phyloP scores from a whole-genome alignment of 2,329 filamentous ascomycete species.

The Rhynchosporium agropyri region DNA sequence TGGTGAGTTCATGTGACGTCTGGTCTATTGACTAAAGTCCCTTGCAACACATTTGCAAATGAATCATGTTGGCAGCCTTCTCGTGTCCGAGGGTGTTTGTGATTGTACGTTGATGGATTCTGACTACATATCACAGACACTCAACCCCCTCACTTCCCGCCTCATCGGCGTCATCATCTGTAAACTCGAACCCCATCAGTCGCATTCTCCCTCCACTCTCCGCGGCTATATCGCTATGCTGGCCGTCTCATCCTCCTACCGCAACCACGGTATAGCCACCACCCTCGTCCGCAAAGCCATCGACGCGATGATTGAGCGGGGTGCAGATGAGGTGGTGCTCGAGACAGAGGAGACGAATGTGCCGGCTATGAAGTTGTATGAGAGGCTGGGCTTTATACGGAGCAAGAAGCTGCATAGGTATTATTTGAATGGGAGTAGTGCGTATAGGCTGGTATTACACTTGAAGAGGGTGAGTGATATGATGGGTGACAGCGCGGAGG shows the following conservation, averaged over 20 bases:
- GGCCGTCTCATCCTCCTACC: slow-evolving; percentile 78
- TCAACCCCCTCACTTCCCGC: slow-evolving; percentile 60
- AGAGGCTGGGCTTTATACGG: slow-evolving; percentile 85
- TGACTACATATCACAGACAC: slow-evolving; percentile 48
- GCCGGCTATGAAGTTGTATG: slow-evolving; percentile 88
- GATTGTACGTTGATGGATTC: no score
- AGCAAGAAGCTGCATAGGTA: slow-evolving; percentile 94
- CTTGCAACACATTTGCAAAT: neutral
- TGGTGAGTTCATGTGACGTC: slow-evolving; percentile 58
- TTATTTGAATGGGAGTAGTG: slow-evolving; percentile 94
- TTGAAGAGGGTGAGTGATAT: slow-evolving; percentile 41
- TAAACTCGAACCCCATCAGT: slow-evolving; percentile 89
- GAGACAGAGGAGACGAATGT: slow-evolving; percentile 95
- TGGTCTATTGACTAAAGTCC: neutral
- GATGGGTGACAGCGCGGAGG: slow-evolving; percentile 26
- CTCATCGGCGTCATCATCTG: slow-evolving; percentile 91
- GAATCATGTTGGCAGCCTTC: neutral
- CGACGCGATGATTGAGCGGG: slow-evolving; percentile 80
- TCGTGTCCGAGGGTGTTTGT: no score
- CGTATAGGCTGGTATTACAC: slow-evolving; percentile 80
- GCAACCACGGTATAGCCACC: slow-evolving; percentile 86
- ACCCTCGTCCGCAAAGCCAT: slow-evolving; percentile 87
- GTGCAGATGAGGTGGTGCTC: slow-evolving; percentile 91
- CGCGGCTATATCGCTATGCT: slow-evolving; percentile 99
- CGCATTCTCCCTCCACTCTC: slow-evolving; percentile 71